Conservation (phyloP, 106 monocot genomes). For the Acanthochlamys bracteata region DNA sequence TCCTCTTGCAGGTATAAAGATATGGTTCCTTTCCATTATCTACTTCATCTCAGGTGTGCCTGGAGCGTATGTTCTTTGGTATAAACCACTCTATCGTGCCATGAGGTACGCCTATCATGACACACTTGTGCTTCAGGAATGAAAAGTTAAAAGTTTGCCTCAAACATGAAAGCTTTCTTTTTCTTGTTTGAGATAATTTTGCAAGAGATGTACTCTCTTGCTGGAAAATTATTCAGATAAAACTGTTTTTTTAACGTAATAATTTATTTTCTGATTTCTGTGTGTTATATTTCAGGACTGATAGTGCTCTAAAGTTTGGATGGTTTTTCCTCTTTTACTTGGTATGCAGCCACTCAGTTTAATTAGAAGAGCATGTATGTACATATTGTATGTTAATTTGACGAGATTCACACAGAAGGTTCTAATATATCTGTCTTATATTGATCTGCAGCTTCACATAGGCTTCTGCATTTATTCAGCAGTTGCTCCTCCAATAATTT, state of each 20-base stretch:
- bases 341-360: constrained; percentile 14
- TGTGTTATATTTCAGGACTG: constrained; percentile 33
- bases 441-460: constrained; percentile 20
- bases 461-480: constrained; percentile 27
- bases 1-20: constrained; percentile 35
- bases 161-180: not conserved
- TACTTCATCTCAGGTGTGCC: constrained; percentile 60
- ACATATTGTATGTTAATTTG: not conserved
- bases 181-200: not conserved
- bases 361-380: not conserved
- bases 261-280: not conserved
- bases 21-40: constrained; percentile 67
- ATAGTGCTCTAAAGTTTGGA: constrained; percentile 59
- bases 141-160: not conserved
- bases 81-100: constrained; percentile 67
- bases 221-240: no score
- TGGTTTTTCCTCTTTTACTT: constrained; percentile 59
- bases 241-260: not conserved
- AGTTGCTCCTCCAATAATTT: constrained; percentile 31
- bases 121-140: not conserved
- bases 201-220: no score
- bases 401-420: not conserved
- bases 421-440: not conserved
- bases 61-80: constrained; percentile 69
- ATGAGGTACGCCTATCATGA: constrained; percentile 31